Evolutionary conservation across 1,139 yeast species (phyloP).

Genomic region (Blastobotrys buckinghamii): DNA sequence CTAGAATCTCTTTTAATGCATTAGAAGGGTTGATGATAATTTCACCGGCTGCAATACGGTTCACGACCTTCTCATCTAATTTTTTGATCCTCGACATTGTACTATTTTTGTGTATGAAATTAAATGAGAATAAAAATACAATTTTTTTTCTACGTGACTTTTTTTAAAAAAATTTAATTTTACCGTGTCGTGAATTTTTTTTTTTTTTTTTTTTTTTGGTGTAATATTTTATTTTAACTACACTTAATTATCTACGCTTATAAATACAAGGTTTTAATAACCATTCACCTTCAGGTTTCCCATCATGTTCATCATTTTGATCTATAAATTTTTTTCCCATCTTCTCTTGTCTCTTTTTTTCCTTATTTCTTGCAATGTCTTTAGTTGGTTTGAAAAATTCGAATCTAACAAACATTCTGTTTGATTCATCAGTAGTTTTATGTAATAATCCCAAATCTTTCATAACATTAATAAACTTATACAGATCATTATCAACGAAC

Average conservation of each 20-base stretch:
- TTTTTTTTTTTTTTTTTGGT: too few species aligned
- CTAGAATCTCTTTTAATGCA: conserved; percentile 70
- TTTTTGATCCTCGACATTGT: conserved; percentile 3
- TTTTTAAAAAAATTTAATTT: too few species aligned
- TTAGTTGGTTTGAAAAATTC: conserved; percentile 86
- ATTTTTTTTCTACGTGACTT: background rate
- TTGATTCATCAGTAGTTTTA: conserved; percentile 76
- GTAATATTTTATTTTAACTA: too few species aligned
- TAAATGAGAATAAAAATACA: too few species aligned
- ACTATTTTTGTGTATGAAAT: too few species aligned
- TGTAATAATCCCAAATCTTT: conserved; percentile 81
- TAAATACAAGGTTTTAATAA: conserved; percentile 60
- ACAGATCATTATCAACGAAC: conserved; percentile 54
- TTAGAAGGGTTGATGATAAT: conserved; percentile 91
- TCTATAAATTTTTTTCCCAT: conserved; percentile 54
- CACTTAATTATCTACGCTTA: conserved; percentile 28
- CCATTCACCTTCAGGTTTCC: conserved; percentile 76
- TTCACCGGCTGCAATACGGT: conserved; percentile 95
- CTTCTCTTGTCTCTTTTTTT: conserved; percentile 50
- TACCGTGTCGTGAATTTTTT: too few species aligned
- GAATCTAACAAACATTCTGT: conserved; percentile 91
- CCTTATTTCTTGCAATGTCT: conserved; percentile 61
- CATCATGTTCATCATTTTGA: conserved; percentile 46
- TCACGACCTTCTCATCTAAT: conserved; percentile 66
- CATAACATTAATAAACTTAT: conserved; percentile 71